Base-by-base conservation (phyloP, 306 rosid genomes). In the Nissolia schottii region DNA sequence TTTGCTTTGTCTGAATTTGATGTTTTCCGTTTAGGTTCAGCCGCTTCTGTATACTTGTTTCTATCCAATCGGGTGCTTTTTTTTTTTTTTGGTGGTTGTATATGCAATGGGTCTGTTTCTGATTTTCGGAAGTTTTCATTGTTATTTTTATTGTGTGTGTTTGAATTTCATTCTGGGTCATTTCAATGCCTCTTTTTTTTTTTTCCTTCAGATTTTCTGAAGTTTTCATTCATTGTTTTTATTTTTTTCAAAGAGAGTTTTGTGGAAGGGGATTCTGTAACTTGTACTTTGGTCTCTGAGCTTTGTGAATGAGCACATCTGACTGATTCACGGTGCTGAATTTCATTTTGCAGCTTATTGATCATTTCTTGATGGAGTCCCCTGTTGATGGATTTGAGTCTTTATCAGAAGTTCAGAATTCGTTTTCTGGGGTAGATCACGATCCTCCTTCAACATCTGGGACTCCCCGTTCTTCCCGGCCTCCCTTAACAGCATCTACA, bases 351-450 rank as follows among this genome's bases (percentile, higher is more conserved):
- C 75, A 75, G 84, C 41, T 35, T 48, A 34, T 31, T 68, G 41
- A 63, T 56, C 60, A 61, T 60, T 81, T 70, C 57, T 73, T 69
- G 24, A 90, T 93, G 98, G 92, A 84, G 40, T 78, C 87, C 32
- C 69, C 64, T 65, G 83, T 78, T 76, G 78, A 84, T 72, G 93
- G 81, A 67, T 70, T 81, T 61, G 68, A 49, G 65, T 80, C 86
- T 71, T 73, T 77, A 22, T 60, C 87, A 5, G 86, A 80, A 67
- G 67, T 77, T 83, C 87, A 85, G 57, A 84, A 79, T 86, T 80
- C 80, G 25, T 71, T 76, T 63, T 79, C 85, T 54, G 80, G 77
- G 2, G 57, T 65, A 35, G 76, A 77, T 82, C 79, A 70, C 27
- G 73, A 71, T 64, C 77, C 65, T 68, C 80, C 85, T 64, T 80